Evolutionary conservation across 176 grass and related monocot species (phyloP), one percentile per base, ranked within the genome.

Genomic region (Oryza meyeriana): DNA sequence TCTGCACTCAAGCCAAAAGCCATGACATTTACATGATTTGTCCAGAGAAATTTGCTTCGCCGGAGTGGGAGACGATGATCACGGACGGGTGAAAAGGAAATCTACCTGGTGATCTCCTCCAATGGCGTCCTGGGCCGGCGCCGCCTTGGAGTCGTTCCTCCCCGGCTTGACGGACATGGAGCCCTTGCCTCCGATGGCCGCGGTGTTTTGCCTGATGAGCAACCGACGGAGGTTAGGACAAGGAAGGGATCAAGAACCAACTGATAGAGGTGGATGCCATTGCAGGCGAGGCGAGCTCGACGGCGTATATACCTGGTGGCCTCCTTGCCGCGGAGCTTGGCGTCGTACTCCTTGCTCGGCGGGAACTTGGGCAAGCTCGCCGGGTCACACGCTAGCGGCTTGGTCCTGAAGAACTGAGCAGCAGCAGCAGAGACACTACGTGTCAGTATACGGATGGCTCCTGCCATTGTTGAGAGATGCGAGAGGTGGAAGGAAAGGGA

Each of bases 301-400:
- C 20, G 63, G 45, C 45, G 45, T 18, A 7, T 35, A 58, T 72
- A 90, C 91, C 88, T 84, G 64, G 13, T 69, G 59, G 76, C 80
- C 69, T 88, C 88, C 65, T 91, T 81, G 55, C 84, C 86, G 5
- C 88, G 86, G 36, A 91, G 89, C 68, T 89, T 94, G 77, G 86
- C 88, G 64, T 94, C 92, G 87, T 87, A 89, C 86, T 91, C 92
- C 79, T 94, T 94, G 83, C 88, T 86, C 26, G 92, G 92, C 2
- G 92, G 89, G 69, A 84, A 82, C 87, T 91, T 94, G 58, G 92
- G 92, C 77, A 91, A 77, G 81, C 83, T 94, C 70, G 84, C 85
- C 67, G 92, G 89, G 0, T 91, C 92, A 36, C 92, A 94, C 7
- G 86, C 83, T 64, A 88, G 27, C 39, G 92, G 92, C 83, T 89